Percentiles rank a stretch among this genome's conserved stretches.
These are phyloP conservation scores for Peronospora destructor DNA, from an alignment of 352 stramenopile genomes.

Conservation along the genomic window DNA sequence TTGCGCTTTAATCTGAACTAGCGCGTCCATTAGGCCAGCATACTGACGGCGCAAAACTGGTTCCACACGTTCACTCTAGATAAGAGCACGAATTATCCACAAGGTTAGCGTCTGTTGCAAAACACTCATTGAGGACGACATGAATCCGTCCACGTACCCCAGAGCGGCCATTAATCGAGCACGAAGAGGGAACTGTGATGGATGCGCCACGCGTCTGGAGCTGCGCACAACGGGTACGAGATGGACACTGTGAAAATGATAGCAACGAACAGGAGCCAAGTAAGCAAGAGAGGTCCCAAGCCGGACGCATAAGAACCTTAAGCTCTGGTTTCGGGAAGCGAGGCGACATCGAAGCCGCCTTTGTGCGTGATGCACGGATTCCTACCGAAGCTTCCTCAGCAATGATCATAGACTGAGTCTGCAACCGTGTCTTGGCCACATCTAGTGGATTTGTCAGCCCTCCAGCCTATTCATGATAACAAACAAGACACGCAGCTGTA, in stretches of 20 bases:
- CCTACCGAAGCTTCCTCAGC: conserved; percentile 57
- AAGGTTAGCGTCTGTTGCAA: conserved; percentile 1
- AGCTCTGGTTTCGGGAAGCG: conserved; percentile 39
- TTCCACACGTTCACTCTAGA: conserved; percentile 25
- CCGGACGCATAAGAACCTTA: conserved; percentile 44
- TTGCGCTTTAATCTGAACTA: conserved; percentile 86
- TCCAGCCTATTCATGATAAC: conserved; percentile 40
- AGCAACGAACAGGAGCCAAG: conserved; percentile 30
- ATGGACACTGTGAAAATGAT: conserved; percentile 58
- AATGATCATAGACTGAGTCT: conserved; percentile 88
- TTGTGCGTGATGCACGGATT: conserved; percentile 24
- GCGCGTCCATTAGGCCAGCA: conserved; percentile 58
- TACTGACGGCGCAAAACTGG: conserved; percentile 68
- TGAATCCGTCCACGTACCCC: conserved; percentile 25
- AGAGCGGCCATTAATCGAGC: conserved; percentile 37
- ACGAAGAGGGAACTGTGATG: conserved; percentile 57
- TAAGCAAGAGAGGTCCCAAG: conserved; percentile 25
- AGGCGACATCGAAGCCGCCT: conserved; percentile 29
- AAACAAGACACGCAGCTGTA: not conserved
- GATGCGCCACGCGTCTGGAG: conserved; percentile 54
- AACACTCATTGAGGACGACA: not conserved
- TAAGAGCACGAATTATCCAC: not conserved
- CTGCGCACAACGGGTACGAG: conserved; percentile 66
- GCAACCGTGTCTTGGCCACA: conserved; percentile 96
- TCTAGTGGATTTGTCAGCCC: conserved; percentile 95